A percentile compares a stretch with the other conserved stretches of the same genome.
Conservation (phyloP, 441 rosid species). For the Rhodomyrtus psidioides region DNA sequence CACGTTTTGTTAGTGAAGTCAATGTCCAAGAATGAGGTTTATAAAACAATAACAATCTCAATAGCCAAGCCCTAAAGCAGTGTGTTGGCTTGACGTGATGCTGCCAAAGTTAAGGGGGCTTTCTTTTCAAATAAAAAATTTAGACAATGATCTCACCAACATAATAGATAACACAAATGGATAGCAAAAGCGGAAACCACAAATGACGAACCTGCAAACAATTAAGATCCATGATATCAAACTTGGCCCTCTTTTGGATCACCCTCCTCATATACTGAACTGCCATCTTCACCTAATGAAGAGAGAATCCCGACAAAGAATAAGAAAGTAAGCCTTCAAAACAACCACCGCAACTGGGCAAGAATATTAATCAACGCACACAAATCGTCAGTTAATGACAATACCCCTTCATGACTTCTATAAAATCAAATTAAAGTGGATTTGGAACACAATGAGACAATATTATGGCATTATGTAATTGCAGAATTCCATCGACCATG, state of each 20-base stretch:
- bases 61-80: not conserved
- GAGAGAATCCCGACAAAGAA: not conserved
- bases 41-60: not conserved
- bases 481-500: not conserved
- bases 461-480: not conserved
- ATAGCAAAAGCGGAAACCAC: not conserved
- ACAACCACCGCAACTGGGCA: not conserved
- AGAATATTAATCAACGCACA: not conserved
- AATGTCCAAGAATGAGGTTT: not conserved
- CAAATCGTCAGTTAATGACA: not conserved
- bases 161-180: not conserved
- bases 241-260: constrained; percentile 87
- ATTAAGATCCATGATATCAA: constrained; percentile 90
- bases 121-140: not conserved
- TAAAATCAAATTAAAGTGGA: not conserved
- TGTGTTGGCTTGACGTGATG: not conserved
- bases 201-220: constrained; percentile 62
- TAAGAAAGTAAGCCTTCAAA: not conserved
- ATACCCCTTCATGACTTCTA: not conserved
- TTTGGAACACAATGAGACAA: not conserved
- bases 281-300: constrained; percentile 75
- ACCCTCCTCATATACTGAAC: constrained; percentile 88
- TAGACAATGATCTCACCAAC: not conserved
- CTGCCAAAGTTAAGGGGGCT: not conserved
- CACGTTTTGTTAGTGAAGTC: not conserved